A percentile compares a stretch with the other conserved stretches of the same genome.
These are phyloP conservation scores for Geotrichum aggregatum DNA, from an alignment of 1,139 yeast species.

Conservation along the genomic window DNA sequence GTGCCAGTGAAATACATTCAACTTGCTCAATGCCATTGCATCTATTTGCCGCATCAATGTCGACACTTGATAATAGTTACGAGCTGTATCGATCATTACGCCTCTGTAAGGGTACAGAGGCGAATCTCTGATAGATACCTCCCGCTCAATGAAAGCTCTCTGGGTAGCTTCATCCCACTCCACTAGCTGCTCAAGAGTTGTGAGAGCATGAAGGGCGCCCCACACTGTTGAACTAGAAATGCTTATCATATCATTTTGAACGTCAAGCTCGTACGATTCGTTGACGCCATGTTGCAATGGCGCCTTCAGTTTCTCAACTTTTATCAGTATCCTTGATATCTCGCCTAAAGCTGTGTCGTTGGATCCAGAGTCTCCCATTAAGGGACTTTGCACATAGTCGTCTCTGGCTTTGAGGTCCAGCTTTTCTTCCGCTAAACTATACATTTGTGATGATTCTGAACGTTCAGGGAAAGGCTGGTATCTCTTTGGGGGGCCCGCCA, in stretches of 20 bases:
- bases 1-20: conserved; percentile 50
- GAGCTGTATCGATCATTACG: conserved; percentile 45
- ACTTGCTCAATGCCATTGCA: conserved; percentile 44
- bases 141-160: conserved; percentile 35
- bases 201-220: conserved; percentile 48
- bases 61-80: conserved; percentile 42
- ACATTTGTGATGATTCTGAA: conserved; percentile 7
- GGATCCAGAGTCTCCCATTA: too few relatives aligned
- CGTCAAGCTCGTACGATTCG: conserved; percentile 41
- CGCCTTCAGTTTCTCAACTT: conserved; percentile 35
- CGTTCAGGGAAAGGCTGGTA: conserved; percentile 25
- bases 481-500: conserved; percentile 16
- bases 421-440: neutral
- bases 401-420: neutral
- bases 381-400: neutral
- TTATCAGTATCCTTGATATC: conserved; percentile 20
- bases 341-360: neutral
- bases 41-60: conserved; percentile 44
- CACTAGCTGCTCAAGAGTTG: conserved; percentile 47
- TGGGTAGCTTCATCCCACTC: conserved; percentile 11
- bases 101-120: conserved; percentile 49
- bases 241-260: conserved; percentile 26
- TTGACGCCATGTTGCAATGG: conserved; percentile 44
- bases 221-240: conserved; percentile 43
- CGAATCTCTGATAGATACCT: conserved; percentile 41